Evolutionary conservation across 169 alveolate genomes (phyloP).

Genomic region (Cryptosporidium tyzzeri): DNA sequence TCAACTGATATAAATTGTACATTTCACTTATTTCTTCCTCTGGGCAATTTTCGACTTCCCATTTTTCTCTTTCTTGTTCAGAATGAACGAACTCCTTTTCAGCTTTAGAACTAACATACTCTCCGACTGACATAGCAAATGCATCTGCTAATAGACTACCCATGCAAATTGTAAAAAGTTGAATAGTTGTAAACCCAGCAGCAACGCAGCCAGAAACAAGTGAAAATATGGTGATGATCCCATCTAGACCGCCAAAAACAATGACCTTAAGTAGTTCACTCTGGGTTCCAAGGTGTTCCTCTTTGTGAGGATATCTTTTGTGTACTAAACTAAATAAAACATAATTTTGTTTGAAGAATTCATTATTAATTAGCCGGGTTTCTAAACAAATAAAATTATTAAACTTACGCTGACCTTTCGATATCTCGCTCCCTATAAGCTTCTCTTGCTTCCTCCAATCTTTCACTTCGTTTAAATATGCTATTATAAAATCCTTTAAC

Average conservation of each 20-base stretch:
- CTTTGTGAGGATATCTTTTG: constrained; percentile 44
- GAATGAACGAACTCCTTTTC: constrained; percentile 85
- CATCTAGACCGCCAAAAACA: constrained; percentile 92
- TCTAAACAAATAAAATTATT: background rate
- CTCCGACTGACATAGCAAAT: constrained; percentile 92
- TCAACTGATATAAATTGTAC: constrained; percentile 86
- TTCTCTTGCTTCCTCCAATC: constrained; percentile 77
- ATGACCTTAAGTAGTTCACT: constrained; percentile 86
- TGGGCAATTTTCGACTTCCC: constrained; percentile 92
- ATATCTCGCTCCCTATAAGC: constrained; percentile 79
- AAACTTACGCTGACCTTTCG: constrained; percentile 76
- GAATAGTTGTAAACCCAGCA: constrained; percentile 88
- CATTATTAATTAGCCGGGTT: background rate
- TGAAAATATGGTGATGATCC: constrained; percentile 91
- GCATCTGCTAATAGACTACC: constrained; percentile 92
- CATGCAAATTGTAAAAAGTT: constrained; percentile 86
- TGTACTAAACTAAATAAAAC: constrained; percentile 55
- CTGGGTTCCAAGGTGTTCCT: constrained; percentile 48
- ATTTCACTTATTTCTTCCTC: constrained; percentile 89
- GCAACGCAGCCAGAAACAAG: constrained; percentile 92
- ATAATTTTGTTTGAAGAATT: background rate
- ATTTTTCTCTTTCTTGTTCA: constrained; percentile 85
- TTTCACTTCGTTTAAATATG: constrained; percentile 5
- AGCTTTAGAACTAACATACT: constrained; percentile 86
- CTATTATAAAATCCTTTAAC: background rate